Percentiles rank a stretch among this genome's conserved stretches.
Conservation (phyloP, 2,329 filamentous ascomycete genomes). For the Monosporascus sp. region DNA sequence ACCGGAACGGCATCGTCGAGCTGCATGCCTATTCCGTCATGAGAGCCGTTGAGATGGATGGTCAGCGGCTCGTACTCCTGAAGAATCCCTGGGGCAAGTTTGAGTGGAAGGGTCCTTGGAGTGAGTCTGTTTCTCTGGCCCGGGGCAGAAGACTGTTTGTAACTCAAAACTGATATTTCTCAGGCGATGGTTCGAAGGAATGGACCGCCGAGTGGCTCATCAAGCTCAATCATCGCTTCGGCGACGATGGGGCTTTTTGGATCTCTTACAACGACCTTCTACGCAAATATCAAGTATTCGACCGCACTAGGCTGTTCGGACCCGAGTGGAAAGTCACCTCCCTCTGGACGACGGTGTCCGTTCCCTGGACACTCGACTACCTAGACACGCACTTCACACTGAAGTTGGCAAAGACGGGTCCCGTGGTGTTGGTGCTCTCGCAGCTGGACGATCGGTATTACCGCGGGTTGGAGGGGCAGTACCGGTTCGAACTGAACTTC, state of each 20-base stretch:
- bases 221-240: constrained; percentile 67
- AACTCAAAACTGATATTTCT: constrained; percentile 12
- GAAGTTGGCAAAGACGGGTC: constrained; percentile 41
- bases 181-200: constrained; percentile 70
- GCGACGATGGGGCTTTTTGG: constrained; percentile 67
- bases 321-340: constrained; percentile 47
- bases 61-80: constrained; percentile 58
- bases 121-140: constrained; percentile 22
- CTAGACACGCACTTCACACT: constrained; percentile 51
- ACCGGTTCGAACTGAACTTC: constrained; percentile 48
- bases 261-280: constrained; percentile 55
- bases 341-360: constrained; percentile 44
- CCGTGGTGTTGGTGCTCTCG: constrained; percentile 50
- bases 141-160: neutral
- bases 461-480: constrained; percentile 51
- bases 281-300: constrained; percentile 53
- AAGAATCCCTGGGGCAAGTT: constrained; percentile 76
- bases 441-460: constrained; percentile 56
- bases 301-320: constrained; percentile 53
- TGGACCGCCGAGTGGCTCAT: constrained; percentile 78
- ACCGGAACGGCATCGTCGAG: constrained; percentile 53
- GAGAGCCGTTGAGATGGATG: constrained; percentile 53
- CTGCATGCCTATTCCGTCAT: constrained; percentile 58
- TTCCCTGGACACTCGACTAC: constrained; percentile 53
- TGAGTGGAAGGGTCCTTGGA: constrained; percentile 79